Percentiles rank a stretch among this genome's conserved stretches.
phyloP scores from a whole-genome alignment of 1,139 yeast genomes.

The Blastobotrys capitulatus region DNA sequence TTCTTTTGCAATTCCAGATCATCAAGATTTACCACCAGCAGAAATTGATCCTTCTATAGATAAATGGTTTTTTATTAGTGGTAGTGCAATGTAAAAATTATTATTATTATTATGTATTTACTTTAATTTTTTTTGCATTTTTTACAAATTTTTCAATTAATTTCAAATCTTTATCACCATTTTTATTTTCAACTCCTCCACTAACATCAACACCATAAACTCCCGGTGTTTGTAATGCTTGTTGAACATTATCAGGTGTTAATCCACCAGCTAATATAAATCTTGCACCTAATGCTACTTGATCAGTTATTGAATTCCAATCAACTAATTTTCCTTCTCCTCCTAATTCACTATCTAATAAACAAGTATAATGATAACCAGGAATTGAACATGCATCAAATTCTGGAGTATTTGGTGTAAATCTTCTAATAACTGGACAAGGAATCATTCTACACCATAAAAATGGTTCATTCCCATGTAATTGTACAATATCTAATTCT shows the following conservation, averaged over 20 bases:
- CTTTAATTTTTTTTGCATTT: slow-evolving; percentile 38
- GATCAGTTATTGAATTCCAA: slow-evolving; percentile 53
- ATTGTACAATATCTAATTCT: slow-evolving; percentile 70
- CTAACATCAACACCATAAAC: slow-evolving; percentile 91
- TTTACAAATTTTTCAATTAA: slow-evolving; percentile 57
- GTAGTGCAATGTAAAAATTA: slow-evolving; percentile 31
- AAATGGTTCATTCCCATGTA: slow-evolving; percentile 81
- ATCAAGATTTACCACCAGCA: slow-evolving; percentile 63
- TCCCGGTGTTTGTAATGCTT: slow-evolving; percentile 46
- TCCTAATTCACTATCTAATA: slow-evolving; percentile 84
- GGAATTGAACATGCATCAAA: slow-evolving; percentile 37
- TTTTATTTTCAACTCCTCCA: slow-evolving; percentile 81
- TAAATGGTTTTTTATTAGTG: slow-evolving; percentile 99
- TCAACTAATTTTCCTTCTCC: slow-evolving; percentile 81
- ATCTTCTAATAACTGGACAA: slow-evolving; percentile 69
- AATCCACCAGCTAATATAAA: slow-evolving; percentile 88
- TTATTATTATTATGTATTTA: slow-evolving; percentile 19
- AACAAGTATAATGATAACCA: slow-evolving; percentile 47
- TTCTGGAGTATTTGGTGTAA: slow-evolving; percentile 54
- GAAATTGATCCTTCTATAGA: slow-evolving; percentile 95
- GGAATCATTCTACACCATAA: slow-evolving; percentile 45
- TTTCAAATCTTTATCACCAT: slow-evolving; percentile 60
- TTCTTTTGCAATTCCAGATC: slow-evolving; percentile 46
- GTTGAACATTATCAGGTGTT: slow-evolving; percentile 60
- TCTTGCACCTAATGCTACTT: slow-evolving; percentile 40